Conservation (phyloP, 2,329 filamentous ascomycete genomes). For the Stemphylium beticola region DNA sequence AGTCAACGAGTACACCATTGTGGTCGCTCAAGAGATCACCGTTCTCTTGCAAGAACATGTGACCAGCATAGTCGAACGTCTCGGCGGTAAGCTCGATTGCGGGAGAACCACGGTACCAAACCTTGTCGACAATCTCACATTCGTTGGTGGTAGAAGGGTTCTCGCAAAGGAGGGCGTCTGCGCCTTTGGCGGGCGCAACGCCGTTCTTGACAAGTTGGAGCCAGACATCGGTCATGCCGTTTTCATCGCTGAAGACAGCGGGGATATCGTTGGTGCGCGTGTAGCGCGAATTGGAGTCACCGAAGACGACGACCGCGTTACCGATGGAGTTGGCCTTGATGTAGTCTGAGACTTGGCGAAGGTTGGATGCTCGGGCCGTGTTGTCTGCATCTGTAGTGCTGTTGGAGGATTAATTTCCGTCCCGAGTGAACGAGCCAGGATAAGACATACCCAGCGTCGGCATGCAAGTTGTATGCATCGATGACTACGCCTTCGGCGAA, state of each 20-base stretch:
- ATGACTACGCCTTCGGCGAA: constrained; percentile 62
- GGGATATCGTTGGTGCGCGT: constrained; percentile 63
- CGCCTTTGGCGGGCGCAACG: constrained; percentile 29
- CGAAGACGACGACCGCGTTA: constrained; percentile 68
- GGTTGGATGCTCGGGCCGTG: constrained; percentile 63
- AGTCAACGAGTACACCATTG: constrained; percentile 66
- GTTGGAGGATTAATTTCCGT: neutral
- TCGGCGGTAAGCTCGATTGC: constrained; percentile 57
- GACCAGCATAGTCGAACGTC: constrained; percentile 62
- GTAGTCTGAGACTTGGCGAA: constrained; percentile 65
- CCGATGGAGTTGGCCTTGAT: constrained; percentile 63
- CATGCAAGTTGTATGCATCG: constrained; percentile 71
- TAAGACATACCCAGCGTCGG: constrained; percentile 63
- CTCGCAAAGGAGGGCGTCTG: constrained; percentile 55
- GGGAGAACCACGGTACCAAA: constrained; percentile 64
- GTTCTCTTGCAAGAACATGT: constrained; percentile 63
- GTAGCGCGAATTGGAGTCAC: constrained; percentile 71
- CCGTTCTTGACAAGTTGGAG: constrained; percentile 57
- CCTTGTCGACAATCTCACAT: constrained; percentile 73
- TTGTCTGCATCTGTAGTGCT: constrained; percentile 59
- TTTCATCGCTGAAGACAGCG: constrained; percentile 57
- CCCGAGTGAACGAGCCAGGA: no score
- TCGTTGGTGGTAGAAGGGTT: constrained; percentile 60
- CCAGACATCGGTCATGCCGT: constrained; percentile 65
- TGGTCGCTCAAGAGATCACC: constrained; percentile 68